Conservation (phyloP, 257 asterid genomes). For the Solanum appendiculatum region DNA sequence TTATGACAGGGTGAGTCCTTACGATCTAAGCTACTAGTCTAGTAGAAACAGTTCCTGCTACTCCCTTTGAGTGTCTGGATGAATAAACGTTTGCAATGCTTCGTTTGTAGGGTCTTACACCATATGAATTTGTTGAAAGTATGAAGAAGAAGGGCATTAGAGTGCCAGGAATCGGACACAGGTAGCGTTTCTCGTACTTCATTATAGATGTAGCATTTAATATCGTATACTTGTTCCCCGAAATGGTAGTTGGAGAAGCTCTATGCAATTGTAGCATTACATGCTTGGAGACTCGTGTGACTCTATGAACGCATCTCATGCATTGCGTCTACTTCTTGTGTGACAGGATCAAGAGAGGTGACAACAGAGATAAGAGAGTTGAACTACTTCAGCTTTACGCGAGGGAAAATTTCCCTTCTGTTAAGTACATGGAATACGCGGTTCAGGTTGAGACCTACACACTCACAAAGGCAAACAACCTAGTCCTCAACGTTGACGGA, state of each 20-base stretch:
- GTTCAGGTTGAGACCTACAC: slow-evolving; percentile 96
- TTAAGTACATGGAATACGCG: slow-evolving; percentile 98
- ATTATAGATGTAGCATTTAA: not conserved
- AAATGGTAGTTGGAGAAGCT: not conserved
- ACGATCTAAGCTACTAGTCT: not conserved
- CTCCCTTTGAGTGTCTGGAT: not conserved
- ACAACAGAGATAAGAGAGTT: slow-evolving; percentile 98
- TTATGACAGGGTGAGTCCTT: slow-evolving; percentile 58
- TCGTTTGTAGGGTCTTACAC: slow-evolving; percentile 59
- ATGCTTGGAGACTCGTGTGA: not conserved
- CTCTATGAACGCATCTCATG: not conserved
- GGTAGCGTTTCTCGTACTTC: slow-evolving; percentile 26
- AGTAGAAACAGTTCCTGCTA: not conserved
- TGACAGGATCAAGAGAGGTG: slow-evolving; percentile 91
- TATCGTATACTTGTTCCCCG: not conserved
- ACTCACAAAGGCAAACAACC: slow-evolving; percentile 89
- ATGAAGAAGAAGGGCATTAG: slow-evolving; percentile 99
- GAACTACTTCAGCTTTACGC: slow-evolving; percentile 78
- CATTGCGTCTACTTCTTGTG: not conserved
- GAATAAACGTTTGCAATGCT: not conserved
- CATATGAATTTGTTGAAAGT: slow-evolving; percentile 94
- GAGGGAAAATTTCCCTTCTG: slow-evolving; percentile 85
- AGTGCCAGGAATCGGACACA: slow-evolving; percentile 99
- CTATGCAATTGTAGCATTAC: not conserved
- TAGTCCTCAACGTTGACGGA: slow-evolving; percentile 94